Percentiles rank a stretch among this genome's conserved stretches.
phyloP scores from a whole-genome alignment of 139 green algal species.

The Zygnema circumcarinatum region DNA sequence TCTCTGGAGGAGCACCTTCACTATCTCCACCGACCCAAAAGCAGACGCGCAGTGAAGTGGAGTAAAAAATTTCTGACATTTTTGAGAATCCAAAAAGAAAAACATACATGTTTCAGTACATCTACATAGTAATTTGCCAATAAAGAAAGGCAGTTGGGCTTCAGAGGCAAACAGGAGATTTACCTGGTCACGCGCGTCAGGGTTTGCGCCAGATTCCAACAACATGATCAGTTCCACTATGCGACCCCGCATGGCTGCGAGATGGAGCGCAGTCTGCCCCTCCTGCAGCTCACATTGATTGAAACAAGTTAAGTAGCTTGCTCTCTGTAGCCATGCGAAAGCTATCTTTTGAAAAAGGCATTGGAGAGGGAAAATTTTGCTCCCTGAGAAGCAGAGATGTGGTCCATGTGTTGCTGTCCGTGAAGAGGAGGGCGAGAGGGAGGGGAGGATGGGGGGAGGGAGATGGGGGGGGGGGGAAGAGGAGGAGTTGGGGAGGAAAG shows the following conservation, averaged over 20 bases:
- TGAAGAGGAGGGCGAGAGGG: too few species aligned
- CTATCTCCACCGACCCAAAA: conserved; percentile 16
- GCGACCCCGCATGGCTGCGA: conserved; percentile 30
- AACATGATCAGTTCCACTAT: conserved; percentile 50
- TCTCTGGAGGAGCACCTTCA: conserved; percentile 28
- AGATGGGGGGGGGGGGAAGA: too few species aligned
- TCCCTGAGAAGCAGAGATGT: too few species aligned
- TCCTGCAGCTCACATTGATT: conserved; percentile 40
- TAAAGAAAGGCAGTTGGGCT: too few species aligned
- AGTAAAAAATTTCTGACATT: conserved; percentile 34
- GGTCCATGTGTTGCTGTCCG: too few species aligned
- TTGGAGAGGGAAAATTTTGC: too few species aligned
- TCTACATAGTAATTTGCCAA: background rate
- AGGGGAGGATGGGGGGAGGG: too few species aligned
- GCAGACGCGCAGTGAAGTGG: conserved; percentile 21
- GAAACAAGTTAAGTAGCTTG: too few species aligned
- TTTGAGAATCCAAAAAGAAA: background rate
- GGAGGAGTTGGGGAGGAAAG: too few species aligned
- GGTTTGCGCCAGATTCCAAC: conserved; percentile 42
- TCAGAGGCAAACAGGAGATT: too few species aligned
- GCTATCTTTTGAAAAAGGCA: too few species aligned
- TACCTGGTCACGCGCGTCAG: conserved; percentile 35
- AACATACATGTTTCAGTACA: background rate
- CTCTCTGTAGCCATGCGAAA: too few species aligned
- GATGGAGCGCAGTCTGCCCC: conserved; percentile 29